These are phyloP conservation scores for Rhodotorula kratochvilovae DNA, from an alignment of 768 basidiomycete genomes.

Conservation along the genomic window DNA sequence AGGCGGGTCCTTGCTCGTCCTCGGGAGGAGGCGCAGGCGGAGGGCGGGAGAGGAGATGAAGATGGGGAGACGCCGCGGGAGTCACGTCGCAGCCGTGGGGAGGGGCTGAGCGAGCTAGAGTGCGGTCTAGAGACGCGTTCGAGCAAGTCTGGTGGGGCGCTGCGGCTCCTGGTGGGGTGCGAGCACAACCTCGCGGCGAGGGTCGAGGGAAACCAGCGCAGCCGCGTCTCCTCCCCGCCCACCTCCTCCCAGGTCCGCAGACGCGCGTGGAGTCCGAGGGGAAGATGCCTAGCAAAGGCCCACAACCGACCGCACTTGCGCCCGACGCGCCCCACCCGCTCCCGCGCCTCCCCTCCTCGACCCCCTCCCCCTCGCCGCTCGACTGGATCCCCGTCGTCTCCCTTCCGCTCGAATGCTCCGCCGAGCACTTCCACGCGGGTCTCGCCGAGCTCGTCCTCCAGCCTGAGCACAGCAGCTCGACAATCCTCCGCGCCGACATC, in stretches of 20 bases:
- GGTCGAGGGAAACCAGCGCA: no score
- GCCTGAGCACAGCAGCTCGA: slow-evolving; percentile 86
- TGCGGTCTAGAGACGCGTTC: no score
- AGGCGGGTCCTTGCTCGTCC: neutral
- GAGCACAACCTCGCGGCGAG: no score
- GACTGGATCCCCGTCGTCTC: slow-evolving; percentile 13
- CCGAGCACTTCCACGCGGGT: slow-evolving; percentile 5
- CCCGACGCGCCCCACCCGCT: slow-evolving; percentile 2
- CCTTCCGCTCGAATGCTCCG: neutral
- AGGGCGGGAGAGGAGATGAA: neutral
- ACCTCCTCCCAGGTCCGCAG: no score
- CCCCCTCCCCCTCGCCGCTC: neutral
- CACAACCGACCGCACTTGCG: neutral
- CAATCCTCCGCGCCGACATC: slow-evolving; percentile 79
- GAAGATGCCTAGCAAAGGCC: neutral
- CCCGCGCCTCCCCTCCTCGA: neutral
- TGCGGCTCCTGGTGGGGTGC: no score
- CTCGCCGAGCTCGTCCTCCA: slow-evolving; percentile 61
- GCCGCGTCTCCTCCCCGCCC: no score
- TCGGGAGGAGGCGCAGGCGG: neutral
- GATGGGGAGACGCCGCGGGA: no score
- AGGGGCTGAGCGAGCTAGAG: no score
- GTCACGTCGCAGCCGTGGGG: no score
- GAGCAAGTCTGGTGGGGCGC: no score
- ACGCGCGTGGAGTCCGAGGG: neutral